These are phyloP conservation scores for Wallemia ichthyophaga DNA, from an alignment of 1,284 basidiomycete species.

Conservation along the genomic window DNA sequence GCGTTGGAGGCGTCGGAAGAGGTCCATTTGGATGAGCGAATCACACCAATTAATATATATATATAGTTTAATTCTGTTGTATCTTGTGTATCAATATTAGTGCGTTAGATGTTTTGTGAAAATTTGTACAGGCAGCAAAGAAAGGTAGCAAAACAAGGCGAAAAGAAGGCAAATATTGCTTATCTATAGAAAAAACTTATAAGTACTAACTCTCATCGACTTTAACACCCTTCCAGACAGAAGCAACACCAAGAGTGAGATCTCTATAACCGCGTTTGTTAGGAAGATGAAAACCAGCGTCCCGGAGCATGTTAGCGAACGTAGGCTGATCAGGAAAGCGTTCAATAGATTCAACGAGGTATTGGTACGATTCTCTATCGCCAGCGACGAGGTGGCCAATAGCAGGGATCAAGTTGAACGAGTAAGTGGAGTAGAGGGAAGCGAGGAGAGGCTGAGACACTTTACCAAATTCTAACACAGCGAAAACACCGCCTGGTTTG, in stretches of 20 bases:
- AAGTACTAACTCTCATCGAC: too few species aligned
- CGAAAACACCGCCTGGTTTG: conserved; percentile 85
- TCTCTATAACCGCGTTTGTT: conserved; percentile 54
- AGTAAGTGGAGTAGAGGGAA: conserved; percentile 64
- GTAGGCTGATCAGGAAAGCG: conserved; percentile 68
- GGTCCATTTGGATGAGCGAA: too few species aligned
- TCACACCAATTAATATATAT: neutral
- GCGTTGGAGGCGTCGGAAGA: too few species aligned
- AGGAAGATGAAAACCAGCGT: conserved; percentile 43
- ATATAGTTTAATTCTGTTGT: neutral
- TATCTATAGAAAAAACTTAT: too few species aligned
- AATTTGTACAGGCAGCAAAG: too few species aligned
- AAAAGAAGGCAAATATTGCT: too few species aligned
- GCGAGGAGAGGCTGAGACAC: conserved; percentile 65
- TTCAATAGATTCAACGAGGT: conserved; percentile 89
- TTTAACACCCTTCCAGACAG: conserved; percentile 51
- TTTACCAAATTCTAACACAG: conserved; percentile 86
- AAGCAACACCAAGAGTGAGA: conserved; percentile 57
- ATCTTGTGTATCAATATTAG: neutral
- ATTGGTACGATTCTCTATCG: conserved; percentile 84
- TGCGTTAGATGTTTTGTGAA: neutral
- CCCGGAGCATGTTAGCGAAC: conserved; percentile 65
- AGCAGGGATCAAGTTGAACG: conserved; percentile 81
- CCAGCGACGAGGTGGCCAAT: conserved; percentile 85
- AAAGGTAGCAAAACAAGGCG: too few species aligned